A percentile compares a stretch with the other conserved stretches of the same genome.
Conservation (phyloP, 345 rosid species). For the Moricandia moricandioides region DNA sequence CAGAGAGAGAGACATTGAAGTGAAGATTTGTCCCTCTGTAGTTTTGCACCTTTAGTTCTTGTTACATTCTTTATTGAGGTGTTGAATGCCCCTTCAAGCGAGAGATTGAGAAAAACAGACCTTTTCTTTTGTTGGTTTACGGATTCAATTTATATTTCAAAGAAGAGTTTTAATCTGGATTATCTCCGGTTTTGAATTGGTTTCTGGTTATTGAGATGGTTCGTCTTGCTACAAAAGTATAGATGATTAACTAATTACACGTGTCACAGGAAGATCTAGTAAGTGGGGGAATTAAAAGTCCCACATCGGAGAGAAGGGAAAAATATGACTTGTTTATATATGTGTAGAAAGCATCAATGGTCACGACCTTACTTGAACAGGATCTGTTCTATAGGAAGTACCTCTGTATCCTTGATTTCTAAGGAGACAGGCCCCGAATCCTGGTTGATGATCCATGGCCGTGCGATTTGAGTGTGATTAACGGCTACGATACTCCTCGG, state of each 20-base stretch:
- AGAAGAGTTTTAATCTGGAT: neutral
- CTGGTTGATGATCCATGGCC: conserved; percentile 19
- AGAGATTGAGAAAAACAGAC: neutral
- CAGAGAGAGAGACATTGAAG: conserved; percentile 17
- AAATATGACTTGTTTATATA: neutral
- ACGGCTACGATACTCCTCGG: neutral
- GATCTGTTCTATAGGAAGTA: conserved; percentile 26
- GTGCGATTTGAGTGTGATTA: conserved; percentile 34
- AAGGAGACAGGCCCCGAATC: conserved; percentile 22
- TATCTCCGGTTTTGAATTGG: neutral
- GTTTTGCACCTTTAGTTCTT: conserved; percentile 12
- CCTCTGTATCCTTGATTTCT: conserved; percentile 15
- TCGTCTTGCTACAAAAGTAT: neutral
- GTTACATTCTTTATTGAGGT: conserved; percentile 1
- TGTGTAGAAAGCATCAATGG: fast-evolving
- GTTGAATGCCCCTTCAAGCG: neutral
- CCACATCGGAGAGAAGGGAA: conserved; percentile 3
- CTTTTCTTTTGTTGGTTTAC: neutral
- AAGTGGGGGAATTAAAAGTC: neutral
- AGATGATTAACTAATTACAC: neutral
- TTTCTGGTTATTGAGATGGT: neutral
- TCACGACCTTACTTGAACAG: conserved; percentile 40
- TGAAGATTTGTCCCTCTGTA: conserved; percentile 10
- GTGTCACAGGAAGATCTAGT: neutral
- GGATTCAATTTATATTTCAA: neutral